Percentiles rank a stretch among this genome's conserved stretches.
These are phyloP conservation scores for Erodium moschatum DNA, from an alignment of 441 rosid species.

Conservation along the genomic window DNA sequence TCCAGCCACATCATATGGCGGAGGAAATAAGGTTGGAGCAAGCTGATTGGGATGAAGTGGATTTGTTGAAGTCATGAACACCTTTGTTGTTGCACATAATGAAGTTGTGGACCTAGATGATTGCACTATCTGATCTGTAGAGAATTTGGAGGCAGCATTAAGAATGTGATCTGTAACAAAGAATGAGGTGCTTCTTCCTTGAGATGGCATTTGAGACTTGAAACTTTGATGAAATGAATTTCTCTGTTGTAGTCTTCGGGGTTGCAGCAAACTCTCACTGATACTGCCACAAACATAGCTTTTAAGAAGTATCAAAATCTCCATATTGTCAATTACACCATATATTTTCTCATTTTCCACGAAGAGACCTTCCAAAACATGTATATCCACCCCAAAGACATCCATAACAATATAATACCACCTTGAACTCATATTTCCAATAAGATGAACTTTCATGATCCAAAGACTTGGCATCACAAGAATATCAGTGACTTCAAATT, in stretches of 20 bases:
- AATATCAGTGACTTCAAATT: no score
- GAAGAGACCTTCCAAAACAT: no score
- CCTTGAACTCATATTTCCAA: no score
- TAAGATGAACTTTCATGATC: no score
- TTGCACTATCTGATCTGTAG: constrained; percentile 37
- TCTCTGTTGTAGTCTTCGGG: constrained; percentile 27
- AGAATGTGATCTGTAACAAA: constrained; percentile 30
- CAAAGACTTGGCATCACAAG: no score
- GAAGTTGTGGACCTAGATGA: constrained; percentile 45
- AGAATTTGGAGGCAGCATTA: constrained; percentile 30
- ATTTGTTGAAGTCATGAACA: constrained; percentile 36
- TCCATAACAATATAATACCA: no score
- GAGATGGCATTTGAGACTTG: constrained; percentile 29
- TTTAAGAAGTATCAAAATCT: no score
- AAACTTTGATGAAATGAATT: constrained; percentile 33
- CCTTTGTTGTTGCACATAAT: constrained; percentile 29
- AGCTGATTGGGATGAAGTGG: constrained; percentile 37
- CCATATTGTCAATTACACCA: no score
- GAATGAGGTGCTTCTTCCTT: constrained; percentile 28
- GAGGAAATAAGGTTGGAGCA: constrained; percentile 37
- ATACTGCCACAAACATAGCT: no score
- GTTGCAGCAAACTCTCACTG: constrained; percentile 20
- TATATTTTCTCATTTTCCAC: no score
- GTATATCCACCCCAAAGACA: no score
- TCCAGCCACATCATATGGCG: constrained; percentile 44